Evolutionary conservation across 2,329 filamentous ascomycete genomes (phyloP), one percentile per base, ranked within the genome.

Genomic region (Exophiala phaeomuriformis): DNA sequence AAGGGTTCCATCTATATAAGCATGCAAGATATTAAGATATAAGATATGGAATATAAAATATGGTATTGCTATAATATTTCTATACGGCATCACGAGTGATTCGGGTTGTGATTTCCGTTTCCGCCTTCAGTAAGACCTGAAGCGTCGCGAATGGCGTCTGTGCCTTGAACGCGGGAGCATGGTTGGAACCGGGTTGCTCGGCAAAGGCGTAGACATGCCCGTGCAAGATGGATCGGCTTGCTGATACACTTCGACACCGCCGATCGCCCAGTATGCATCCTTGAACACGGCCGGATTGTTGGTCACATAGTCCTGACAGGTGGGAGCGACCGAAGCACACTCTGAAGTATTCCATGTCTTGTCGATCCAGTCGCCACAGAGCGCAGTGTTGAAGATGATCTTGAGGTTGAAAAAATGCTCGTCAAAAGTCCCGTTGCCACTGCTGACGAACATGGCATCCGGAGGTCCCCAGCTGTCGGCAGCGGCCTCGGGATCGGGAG

Each of bases 241-340:
- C 51, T 76, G 69, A 65, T 75, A 88, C 19, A 88, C 77, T 69
- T 80, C 82, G 65, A 89, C 72, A 36, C 75, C 80, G 65, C 84
- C 84, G 69, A 94, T 78, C 55, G 81, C 71, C 86, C 88, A 94
- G 72, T 83, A 91, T 1, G 85, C 80, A 27, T 90, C 76, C 33
- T 70, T 66, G 67, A 90, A 91, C n/a, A 75, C 84, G 7, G 68
- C 64, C 0, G 87, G 84, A 67, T 88, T 85, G 56, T 75, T 71
- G 45, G 74, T 74, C 12, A 91, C 88, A 67, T 81, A 93, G 8
- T 82, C 80, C 29, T 82, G 68, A 71, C 90, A 95, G 0, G 81
- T 83, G 28, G 70, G 57, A 0, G 81, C 84, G 62, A 80, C 74
- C 33, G 76, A 69, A 1, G 74, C 70, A 67, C 85, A 88, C 41